These are phyloP conservation scores for Cladosporium austrohemisphaericum DNA, from an alignment of 2,329 filamentous ascomycete species.

Conservation along the genomic window DNA sequence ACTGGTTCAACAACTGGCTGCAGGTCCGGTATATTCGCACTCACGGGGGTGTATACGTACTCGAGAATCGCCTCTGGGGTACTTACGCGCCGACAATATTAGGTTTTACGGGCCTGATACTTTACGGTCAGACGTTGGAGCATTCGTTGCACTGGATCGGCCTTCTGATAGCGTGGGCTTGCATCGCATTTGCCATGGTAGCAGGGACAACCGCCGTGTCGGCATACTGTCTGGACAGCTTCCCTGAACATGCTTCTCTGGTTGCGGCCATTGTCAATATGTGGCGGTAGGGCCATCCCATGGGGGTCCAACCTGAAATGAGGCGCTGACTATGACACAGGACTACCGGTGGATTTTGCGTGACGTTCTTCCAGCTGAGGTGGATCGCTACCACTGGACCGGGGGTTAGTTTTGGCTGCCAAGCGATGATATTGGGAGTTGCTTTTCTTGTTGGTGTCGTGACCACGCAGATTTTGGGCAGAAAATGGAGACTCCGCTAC, in stretches of 20 bases:
- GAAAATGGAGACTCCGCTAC: conserved; percentile 22
- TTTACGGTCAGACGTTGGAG: conserved; percentile 34
- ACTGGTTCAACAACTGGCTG: conserved; percentile 38
- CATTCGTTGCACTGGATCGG: conserved; percentile 33
- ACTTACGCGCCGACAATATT: conserved; percentile 32
- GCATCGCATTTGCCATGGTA: conserved; percentile 17
- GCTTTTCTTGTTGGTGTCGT: conserved; percentile 32
- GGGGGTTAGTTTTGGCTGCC: conserved; percentile 33
- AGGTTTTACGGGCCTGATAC: conserved; percentile 32
- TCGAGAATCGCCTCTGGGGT: conserved; percentile 34
- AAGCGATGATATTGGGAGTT: conserved; percentile 24
- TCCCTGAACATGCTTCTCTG: conserved; percentile 32
- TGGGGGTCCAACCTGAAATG: conserved; percentile 1
- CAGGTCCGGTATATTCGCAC: conserved; percentile 31
- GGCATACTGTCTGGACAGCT: conserved; percentile 34
- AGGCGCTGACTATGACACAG: conserved; percentile 9
- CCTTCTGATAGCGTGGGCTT: conserved; percentile 33
- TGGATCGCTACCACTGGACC: conserved; percentile 33
- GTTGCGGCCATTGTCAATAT: conserved; percentile 35
- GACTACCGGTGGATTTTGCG: conserved; percentile 30
- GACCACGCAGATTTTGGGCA: conserved; percentile 30
- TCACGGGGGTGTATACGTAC: conserved; percentile 28
- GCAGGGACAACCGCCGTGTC: conserved; percentile 32
- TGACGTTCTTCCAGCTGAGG: conserved; percentile 35
- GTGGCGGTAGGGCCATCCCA: conserved; percentile 21